These are phyloP conservation scores for Rosa multiflora DNA, from an alignment of 306 rosid genomes.

Conservation along the genomic window DNA sequence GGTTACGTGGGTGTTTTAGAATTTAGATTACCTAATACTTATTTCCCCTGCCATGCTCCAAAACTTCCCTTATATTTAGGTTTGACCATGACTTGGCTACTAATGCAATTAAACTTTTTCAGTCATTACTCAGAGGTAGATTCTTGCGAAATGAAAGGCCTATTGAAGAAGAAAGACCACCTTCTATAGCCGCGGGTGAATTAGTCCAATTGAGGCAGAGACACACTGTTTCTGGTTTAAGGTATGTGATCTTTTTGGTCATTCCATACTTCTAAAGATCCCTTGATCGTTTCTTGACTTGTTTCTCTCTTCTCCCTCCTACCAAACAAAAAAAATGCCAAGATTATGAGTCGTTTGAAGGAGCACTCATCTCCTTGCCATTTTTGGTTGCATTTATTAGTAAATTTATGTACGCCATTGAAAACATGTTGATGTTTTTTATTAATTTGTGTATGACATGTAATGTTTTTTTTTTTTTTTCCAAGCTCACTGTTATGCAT, in stretches of 20 bases:
- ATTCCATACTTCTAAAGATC: conserved; percentile 16
- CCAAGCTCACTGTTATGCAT: neutral
- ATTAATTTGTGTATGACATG: neutral
- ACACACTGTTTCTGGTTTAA: conserved; percentile 92
- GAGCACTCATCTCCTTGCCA: neutral
- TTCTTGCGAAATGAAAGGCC: conserved; percentile 95
- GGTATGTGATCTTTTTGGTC: conserved; percentile 46
- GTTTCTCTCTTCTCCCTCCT: neutral
- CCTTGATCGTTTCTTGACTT: neutral
- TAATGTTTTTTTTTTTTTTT: too few relatives aligned
- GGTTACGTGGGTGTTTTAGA: neutral
- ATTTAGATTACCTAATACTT: neutral
- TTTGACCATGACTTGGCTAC: conserved; percentile 25
- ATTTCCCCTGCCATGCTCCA: neutral
- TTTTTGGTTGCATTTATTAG: neutral
- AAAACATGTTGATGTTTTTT: neutral
- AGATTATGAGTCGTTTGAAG: neutral
- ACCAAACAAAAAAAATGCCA: neutral
- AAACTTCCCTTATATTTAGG: neutral
- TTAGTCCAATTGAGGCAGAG: conserved; percentile 88
- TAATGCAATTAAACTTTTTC: conserved; percentile 40
- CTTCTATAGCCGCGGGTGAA: conserved; percentile 85
- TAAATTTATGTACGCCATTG: neutral
- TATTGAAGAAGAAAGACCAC: conserved; percentile 89
- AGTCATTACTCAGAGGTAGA: conserved; percentile 98